These are phyloP conservation scores for Penicillium cinerascens DNA, from an alignment of 495 filamentous ascomycete species.

Conservation along the genomic window DNA sequence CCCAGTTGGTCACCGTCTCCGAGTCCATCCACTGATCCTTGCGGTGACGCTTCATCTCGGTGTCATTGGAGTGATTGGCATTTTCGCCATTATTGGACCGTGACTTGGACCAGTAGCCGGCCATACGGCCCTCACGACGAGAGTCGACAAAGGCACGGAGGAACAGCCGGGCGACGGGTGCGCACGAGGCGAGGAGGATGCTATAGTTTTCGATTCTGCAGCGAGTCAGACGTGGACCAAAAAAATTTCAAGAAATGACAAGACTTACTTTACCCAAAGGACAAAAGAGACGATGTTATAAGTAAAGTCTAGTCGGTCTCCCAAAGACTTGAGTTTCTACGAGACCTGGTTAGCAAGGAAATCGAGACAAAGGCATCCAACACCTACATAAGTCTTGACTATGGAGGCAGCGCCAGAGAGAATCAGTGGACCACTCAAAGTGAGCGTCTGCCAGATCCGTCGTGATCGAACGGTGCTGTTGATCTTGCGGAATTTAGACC, in stretches of 20 bases:
- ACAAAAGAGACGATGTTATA: constrained; percentile 37
- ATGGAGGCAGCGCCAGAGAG: constrained; percentile 35
- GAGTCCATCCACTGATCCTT: constrained; percentile 23
- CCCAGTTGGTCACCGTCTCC: constrained; percentile 10
- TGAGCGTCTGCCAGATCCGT: constrained; percentile 36
- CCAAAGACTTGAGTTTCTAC: constrained; percentile 32
- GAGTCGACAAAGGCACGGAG: constrained; percentile 27
- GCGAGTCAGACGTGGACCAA: neutral
- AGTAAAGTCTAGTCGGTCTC: constrained; percentile 30
- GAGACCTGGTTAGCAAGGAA: neutral
- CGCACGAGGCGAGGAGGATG: constrained; percentile 33
- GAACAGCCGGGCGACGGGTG: constrained; percentile 32
- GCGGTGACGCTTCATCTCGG: constrained; percentile 14
- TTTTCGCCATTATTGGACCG: constrained; percentile 16
- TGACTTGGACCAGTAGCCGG: constrained; percentile 29
- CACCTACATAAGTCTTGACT: constrained; percentile 36
- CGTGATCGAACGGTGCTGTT: constrained; percentile 28
- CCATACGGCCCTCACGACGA: constrained; percentile 14
- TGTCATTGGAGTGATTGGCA: constrained; percentile 5
- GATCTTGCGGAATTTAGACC: constrained; percentile 31
- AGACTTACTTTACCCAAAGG: constrained; percentile 37
- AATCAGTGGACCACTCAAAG: constrained; percentile 30
- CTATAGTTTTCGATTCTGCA: constrained; percentile 38
- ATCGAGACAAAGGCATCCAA: neutral
- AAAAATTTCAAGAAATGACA: neutral